phyloP scores from a whole-genome alignment of 495 filamentous ascomycete genomes.

The Xylaria scruposa region DNA sequence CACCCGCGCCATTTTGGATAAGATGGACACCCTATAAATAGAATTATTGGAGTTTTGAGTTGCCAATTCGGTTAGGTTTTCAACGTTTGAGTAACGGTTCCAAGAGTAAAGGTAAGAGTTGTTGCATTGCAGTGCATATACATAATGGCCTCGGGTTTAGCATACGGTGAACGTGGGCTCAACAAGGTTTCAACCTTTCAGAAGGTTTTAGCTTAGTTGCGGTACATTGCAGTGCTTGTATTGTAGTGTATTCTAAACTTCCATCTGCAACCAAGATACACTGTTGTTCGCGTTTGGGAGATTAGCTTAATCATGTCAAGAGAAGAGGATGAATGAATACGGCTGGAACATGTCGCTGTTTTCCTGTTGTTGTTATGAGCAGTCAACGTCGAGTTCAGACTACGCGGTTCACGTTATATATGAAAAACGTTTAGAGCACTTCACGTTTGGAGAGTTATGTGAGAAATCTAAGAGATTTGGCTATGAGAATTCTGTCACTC shows the following conservation, averaged over 20 bases:
- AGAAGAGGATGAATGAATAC: not conserved
- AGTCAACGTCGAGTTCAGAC: not conserved
- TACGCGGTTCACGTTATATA: not conserved
- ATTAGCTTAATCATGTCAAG: not conserved
- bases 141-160: slow-evolving; percentile 6
- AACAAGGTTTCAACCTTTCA: not conserved
- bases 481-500: not conserved
- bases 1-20: slow-evolving; percentile 87
- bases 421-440: not conserved
- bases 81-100: not conserved
- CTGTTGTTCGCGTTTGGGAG: not conserved
- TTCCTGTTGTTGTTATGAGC: not conserved
- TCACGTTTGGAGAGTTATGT: not conserved
- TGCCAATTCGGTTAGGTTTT: not conserved
- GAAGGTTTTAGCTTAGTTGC: slow-evolving; percentile 5
- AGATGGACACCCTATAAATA: slow-evolving; percentile 74
- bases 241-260: slow-evolving; percentile 15
- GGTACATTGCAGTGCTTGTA: slow-evolving; percentile 16
- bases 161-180: not conserved
- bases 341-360: not conserved
- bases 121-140: slow-evolving; percentile 6
- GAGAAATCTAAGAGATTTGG: not conserved
- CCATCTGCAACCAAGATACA: not conserved
- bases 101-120: slow-evolving; percentile 5
- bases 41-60: slow-evolving; percentile 2